These are phyloP conservation scores for Thyridium curvatum DNA, from an alignment of 2,329 filamentous ascomycete species.

Conservation along the genomic window DNA sequence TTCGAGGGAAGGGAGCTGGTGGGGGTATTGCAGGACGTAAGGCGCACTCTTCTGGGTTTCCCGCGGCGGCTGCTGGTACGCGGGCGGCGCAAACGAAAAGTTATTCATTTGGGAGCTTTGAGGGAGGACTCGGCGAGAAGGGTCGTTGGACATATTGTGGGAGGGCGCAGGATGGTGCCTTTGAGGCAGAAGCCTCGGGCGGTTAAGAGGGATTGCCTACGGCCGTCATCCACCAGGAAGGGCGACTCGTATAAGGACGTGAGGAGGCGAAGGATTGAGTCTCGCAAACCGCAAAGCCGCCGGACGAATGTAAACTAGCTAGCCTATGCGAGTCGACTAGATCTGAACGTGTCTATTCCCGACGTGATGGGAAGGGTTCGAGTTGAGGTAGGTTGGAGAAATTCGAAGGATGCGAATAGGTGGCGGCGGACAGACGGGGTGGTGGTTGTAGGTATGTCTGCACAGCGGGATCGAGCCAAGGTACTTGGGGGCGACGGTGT, in stretches of 20 bases:
- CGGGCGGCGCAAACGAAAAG: slow-evolving; percentile 67
- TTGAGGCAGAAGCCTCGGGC: slow-evolving; percentile 6
- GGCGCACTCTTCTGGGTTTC: slow-evolving; percentile 76
- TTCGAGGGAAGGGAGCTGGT: background rate
- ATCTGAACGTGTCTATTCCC: too few relatives aligned
- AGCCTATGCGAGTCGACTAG: too few relatives aligned
- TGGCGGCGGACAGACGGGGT: too few relatives aligned
- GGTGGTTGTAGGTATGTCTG: too few relatives aligned
- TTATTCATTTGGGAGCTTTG: slow-evolving; percentile 66
- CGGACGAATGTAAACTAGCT: too few relatives aligned
- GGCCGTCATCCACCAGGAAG: slow-evolving; percentile 10
- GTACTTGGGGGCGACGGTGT: too few relatives aligned
- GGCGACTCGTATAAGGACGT: slow-evolving; percentile 2
- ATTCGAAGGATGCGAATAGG: too few relatives aligned
- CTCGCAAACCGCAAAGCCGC: too few relatives aligned
- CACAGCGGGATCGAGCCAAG: too few relatives aligned
- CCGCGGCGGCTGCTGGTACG: slow-evolving; percentile 51
- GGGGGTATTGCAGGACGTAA: background rate
- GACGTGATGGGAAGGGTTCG: too few relatives aligned
- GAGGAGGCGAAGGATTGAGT: too few relatives aligned
- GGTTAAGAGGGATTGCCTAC: background rate
- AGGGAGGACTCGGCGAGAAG: slow-evolving; percentile 56
- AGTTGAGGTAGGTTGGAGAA: too few relatives aligned
- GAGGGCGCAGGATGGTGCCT: slow-evolving; percentile 2
- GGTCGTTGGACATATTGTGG: slow-evolving; percentile 55